Evolutionary conservation across 2,329 filamentous ascomycete genomes (phyloP).

Genomic region (Lachnellula cervina): DNA sequence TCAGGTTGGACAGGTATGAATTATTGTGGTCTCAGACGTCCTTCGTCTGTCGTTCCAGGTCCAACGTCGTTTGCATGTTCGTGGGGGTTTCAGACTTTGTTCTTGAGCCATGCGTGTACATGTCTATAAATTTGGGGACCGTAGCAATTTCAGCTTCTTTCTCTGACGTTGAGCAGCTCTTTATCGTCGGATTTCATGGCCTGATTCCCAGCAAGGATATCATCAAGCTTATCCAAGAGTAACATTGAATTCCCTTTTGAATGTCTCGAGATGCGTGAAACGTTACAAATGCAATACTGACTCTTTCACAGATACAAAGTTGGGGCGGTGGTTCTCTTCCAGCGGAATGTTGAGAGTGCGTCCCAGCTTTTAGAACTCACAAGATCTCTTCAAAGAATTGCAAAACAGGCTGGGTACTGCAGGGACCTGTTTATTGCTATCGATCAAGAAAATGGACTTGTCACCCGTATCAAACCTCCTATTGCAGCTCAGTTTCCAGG

Average conservation of each 20-base stretch:
- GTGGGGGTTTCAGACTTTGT: background rate
- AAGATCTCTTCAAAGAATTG: conserved; percentile 36
- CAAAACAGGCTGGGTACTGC: conserved; percentile 35
- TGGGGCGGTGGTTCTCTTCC: conserved; percentile 39
- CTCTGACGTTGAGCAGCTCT: conserved; percentile 32
- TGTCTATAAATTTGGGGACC: too few relatives aligned
- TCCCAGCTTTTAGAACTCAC: conserved; percentile 35
- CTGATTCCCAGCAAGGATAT: conserved; percentile 36
- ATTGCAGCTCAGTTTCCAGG: conserved; percentile 38
- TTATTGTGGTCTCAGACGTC: background rate
- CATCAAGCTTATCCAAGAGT: conserved; percentile 35
- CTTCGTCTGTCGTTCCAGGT: background rate
- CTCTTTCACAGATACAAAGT: conserved; percentile 30
- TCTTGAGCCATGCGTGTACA: too few relatives aligned
- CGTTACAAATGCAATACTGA: too few relatives aligned
- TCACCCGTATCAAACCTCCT: conserved; percentile 38
- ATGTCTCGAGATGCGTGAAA: too few relatives aligned
- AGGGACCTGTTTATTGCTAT: conserved; percentile 40
- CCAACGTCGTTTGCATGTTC: background rate
- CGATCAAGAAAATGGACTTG: conserved; percentile 42
- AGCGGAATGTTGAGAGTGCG: conserved; percentile 36
- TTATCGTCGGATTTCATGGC: conserved; percentile 41
- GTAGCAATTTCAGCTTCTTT: background rate
- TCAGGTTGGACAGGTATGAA: conserved; percentile 26
- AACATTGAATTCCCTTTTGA: background rate